These are phyloP conservation scores for Atalantia buxifolia DNA, from an alignment of 345 rosid genomes.

Conservation along the genomic window DNA sequence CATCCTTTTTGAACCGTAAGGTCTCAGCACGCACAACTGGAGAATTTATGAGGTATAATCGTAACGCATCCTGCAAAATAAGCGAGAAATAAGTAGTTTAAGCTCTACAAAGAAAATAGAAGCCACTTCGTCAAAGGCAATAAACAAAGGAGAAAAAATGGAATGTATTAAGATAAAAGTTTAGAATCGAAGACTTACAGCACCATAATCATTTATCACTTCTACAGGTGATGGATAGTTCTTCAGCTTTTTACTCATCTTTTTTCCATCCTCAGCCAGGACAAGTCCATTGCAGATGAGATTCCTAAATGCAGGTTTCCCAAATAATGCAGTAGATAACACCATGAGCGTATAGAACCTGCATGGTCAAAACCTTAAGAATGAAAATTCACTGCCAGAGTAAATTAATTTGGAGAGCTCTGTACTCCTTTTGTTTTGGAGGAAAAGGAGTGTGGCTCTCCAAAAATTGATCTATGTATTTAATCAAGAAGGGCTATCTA, in stretches of 20 bases:
- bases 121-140: neutral
- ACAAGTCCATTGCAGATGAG: conserved; percentile 98
- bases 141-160: conserved; percentile 6
- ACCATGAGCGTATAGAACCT: conserved; percentile 99
- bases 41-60: conserved; percentile 91
- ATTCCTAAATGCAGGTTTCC: conserved; percentile 90
- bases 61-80: conserved; percentile 73
- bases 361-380: conserved; percentile 5
- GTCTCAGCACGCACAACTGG: conserved; percentile 99
- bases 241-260: conserved; percentile 88
- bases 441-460: neutral
- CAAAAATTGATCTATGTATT: neutral
- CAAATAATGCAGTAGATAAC: conserved; percentile 93
- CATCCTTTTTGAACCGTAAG: conserved; percentile 89
- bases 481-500: neutral
- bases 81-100: conserved; percentile 6
- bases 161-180: neutral
- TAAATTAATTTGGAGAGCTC: neutral
- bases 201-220: conserved; percentile 89
- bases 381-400: conserved; percentile 4
- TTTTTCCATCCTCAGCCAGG: conserved; percentile 96
- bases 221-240: conserved; percentile 94
- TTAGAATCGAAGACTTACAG: conserved; percentile 51
- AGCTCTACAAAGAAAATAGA: conserved; percentile 1
- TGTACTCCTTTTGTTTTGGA: too few relatives aligned